Base-by-base conservation (phyloP, 768 basidiomycete genomes). In the Hortiboletus campestris region DNA sequence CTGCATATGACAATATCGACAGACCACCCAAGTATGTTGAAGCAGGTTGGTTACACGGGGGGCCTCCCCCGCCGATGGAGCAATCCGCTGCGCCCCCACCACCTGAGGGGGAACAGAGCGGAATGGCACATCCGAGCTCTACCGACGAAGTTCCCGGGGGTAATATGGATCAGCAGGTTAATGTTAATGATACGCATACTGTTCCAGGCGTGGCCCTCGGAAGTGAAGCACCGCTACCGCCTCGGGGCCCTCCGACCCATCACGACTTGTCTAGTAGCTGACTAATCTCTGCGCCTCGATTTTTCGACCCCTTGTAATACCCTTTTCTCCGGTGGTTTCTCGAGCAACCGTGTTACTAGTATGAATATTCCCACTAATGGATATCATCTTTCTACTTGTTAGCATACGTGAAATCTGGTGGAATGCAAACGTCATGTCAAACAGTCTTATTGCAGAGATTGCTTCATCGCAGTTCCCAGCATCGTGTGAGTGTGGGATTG, bases 11-110 rank as follows among this genome's bases (percentile, higher is more conserved):
- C 42, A 65, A 58, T 14, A 46, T 64, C 13, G 80, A 79, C 31
- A 71, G 78, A 11, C 80, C 80, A 28, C 80, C 81, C 28, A 78
- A 75, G 51, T 82, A 82, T 59, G 36, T 63, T 0, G 75, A 75
- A 20, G 47, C 53, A 6, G 36, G 55, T 29, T 54, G 59, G 58
- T 43, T 51, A 13, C 57, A 46, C 8, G 43, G 49, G 6, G 40
- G 22, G 6, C 44, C 35, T 36, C 51, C 34, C 8, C 42, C 44
- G 4, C 8, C 4, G 22, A n/a, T n/a, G n/a, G 52, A 53, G 19
- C 58, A 46, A 16, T 25, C 50, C 13, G 46, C 28, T 2, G 20
- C 7, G 31, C 29, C 20, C 6, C 19, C 53, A 7, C 29, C 34
- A 1, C 3, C 42, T 7, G 40, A 34, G 1, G 55, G 52, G 19